phyloP scores from a whole-genome alignment of 768 basidiomycete species.

The Russula dissimulans region DNA sequence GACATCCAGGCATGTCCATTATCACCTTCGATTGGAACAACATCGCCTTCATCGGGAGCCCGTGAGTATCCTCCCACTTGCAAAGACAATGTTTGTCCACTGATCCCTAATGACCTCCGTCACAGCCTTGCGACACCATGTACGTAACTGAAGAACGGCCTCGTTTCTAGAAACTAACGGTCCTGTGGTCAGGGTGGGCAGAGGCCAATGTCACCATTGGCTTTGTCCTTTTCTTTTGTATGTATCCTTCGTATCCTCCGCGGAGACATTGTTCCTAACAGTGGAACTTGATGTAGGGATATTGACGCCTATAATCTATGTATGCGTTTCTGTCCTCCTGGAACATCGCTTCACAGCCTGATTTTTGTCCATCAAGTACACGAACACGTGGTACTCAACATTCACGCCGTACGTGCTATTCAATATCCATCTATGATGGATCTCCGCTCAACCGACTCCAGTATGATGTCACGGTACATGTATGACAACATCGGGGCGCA shows the following conservation, averaged over 20 bases:
- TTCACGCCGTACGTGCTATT: slow-evolving; percentile 29
- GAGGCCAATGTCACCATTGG: slow-evolving; percentile 58
- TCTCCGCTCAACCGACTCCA: not conserved
- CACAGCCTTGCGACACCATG: slow-evolving; percentile 60
- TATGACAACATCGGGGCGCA: slow-evolving; percentile 35
- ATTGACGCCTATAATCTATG: slow-evolving; percentile 31
- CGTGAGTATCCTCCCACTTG: slow-evolving; percentile 5
- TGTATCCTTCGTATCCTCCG: slow-evolving; percentile 6
- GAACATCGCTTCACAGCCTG: not conserved
- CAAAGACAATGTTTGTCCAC: not conserved
- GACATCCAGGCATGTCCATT: slow-evolving; percentile 45
- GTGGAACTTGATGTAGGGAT: slow-evolving; percentile 26
- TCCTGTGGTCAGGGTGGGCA: slow-evolving; percentile 45
- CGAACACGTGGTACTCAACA: slow-evolving; percentile 30
- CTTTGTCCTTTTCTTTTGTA: slow-evolving; percentile 38
- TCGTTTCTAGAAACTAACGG: not conserved
- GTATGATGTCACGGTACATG: slow-evolving; percentile 37
- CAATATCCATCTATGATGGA: not conserved
- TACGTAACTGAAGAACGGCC: slow-evolving; percentile 1
- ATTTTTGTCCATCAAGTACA: slow-evolving; percentile 21
- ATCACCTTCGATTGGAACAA: slow-evolving; percentile 77
- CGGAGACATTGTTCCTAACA: not conserved
- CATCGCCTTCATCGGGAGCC: slow-evolving; percentile 20
- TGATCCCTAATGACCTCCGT: not conserved
- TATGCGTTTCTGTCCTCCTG: slow-evolving; percentile 1